These are phyloP conservation scores for Cenchrus fungigraminus DNA, from an alignment of 176 grass and related monocot species.

Conservation along the genomic window DNA sequence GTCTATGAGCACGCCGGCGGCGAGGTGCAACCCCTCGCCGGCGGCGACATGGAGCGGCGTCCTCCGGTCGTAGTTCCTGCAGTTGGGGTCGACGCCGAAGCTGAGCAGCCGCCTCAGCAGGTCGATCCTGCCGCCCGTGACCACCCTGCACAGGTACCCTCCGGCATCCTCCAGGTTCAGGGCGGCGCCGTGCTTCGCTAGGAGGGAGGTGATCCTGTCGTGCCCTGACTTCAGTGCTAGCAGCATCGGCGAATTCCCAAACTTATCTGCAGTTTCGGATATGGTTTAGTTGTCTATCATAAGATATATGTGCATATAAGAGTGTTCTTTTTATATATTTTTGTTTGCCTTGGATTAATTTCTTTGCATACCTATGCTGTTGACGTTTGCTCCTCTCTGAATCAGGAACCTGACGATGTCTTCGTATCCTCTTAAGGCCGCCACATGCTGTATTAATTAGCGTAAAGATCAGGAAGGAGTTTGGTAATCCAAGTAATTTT, in stretches of 20 bases:
- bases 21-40: slow-evolving; percentile 73
- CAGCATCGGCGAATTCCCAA: slow-evolving; percentile 78
- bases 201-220: slow-evolving; percentile 65
- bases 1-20: slow-evolving; percentile 63
- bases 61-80: slow-evolving; percentile 78
- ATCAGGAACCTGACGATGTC: slow-evolving; percentile 80
- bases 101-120: slow-evolving; percentile 62
- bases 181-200: slow-evolving; percentile 60
- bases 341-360: background rate
- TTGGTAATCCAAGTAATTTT: background rate
- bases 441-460: slow-evolving; percentile 70
- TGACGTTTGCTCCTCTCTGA: slow-evolving; percentile 61
- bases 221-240: slow-evolving; percentile 74
- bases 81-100: slow-evolving; percentile 78
- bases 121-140: slow-evolving; percentile 60
- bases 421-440: slow-evolving; percentile 76
- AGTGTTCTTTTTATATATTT: background rate
- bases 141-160: slow-evolving; percentile 68
- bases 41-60: slow-evolving; percentile 79
- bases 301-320: background rate
- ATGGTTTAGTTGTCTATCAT: background rate
- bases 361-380: slow-evolving; percentile 66
- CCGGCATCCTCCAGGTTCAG: slow-evolving; percentile 77
- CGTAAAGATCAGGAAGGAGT: background rate
- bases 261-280: slow-evolving; percentile 65